Evolutionary conservation across 225 moss, liverwort and hornwort species (phyloP).

Genomic region (Pseudoscleropodium purum): DNA sequence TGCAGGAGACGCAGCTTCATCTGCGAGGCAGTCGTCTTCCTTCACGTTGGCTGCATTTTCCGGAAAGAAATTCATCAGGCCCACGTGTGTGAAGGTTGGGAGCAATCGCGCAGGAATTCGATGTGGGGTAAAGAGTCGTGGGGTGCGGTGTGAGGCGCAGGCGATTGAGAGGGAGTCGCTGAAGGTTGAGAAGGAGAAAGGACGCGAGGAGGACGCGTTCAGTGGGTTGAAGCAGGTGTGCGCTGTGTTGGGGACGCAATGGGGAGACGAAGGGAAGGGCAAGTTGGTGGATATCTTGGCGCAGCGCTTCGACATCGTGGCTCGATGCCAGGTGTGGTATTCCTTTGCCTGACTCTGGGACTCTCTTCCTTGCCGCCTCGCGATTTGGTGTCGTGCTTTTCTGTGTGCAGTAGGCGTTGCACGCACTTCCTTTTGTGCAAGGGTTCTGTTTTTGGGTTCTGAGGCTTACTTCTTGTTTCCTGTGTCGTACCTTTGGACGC

Average conservation of each 20-base stretch:
- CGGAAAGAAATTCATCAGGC: not conserved
- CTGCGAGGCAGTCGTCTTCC: not conserved
- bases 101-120: not conserved
- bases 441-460: not conserved
- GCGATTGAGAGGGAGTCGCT: slow-evolving; percentile 32
- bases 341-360: not conserved
- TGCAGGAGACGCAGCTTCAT: not conserved
- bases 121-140: not conserved
- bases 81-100: not conserved
- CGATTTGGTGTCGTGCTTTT: not conserved
- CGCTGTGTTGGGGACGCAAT: slow-evolving; percentile 89
- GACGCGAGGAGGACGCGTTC: slow-evolving; percentile 29
- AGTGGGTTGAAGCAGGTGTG: slow-evolving; percentile 84
- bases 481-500: not conserved
- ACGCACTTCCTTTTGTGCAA: not conserved
- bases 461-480: not conserved
- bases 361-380: not conserved
- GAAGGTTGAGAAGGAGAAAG: slow-evolving; percentile 13
- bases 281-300: slow-evolving; percentile 96
- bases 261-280: slow-evolving; percentile 98
- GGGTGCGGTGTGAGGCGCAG: slow-evolving; percentile 41
- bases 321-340: slow-evolving; percentile 73
- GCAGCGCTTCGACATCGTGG: slow-evolving; percentile 79
- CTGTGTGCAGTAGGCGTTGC: not conserved
- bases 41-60: not conserved